Evolutionary conservation across 2,329 filamentous ascomycete genomes (phyloP).

Genomic region (Dryadomyces quercus-mongolicae): DNA sequence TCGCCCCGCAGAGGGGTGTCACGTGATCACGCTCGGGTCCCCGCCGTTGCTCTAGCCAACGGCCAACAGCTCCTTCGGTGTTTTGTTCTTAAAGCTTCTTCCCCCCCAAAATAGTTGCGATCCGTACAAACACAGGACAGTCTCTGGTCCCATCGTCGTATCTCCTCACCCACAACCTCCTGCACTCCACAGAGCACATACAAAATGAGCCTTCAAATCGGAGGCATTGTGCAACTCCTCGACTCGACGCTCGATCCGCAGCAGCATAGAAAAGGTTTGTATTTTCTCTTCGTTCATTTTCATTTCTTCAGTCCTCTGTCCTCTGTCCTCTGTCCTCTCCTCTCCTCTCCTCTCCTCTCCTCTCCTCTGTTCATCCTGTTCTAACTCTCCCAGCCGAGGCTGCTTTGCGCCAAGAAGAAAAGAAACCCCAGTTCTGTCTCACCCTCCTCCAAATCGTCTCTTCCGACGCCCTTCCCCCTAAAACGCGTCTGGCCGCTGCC

Average conservation of each 20-base stretch:
- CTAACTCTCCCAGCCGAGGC: conserved; percentile 53
- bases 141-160: neutral
- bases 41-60: neutral
- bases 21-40: neutral
- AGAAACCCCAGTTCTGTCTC: conserved; percentile 78
- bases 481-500: conserved; percentile 75
- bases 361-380: neutral
- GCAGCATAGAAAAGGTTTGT: conserved; percentile 74
- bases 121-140: neutral
- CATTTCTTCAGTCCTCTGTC: neutral
- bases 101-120: neutral
- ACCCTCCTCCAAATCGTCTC: conserved; percentile 83
- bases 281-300: neutral
- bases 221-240: conserved; percentile 66
- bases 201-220: conserved; percentile 45
- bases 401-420: conserved; percentile 66
- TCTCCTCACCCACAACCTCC: neutral
- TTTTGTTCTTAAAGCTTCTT: neutral
- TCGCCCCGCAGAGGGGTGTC: neutral
- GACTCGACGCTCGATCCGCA: conserved; percentile 80
- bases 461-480: conserved; percentile 55
- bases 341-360: neutral
- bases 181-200: neutral
- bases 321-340: conserved; percentile 2
- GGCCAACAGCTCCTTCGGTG: neutral